These are phyloP conservation scores for Pythium oligandrum DNA, from an alignment of 352 stramenopile genomes.

Conservation along the genomic window DNA sequence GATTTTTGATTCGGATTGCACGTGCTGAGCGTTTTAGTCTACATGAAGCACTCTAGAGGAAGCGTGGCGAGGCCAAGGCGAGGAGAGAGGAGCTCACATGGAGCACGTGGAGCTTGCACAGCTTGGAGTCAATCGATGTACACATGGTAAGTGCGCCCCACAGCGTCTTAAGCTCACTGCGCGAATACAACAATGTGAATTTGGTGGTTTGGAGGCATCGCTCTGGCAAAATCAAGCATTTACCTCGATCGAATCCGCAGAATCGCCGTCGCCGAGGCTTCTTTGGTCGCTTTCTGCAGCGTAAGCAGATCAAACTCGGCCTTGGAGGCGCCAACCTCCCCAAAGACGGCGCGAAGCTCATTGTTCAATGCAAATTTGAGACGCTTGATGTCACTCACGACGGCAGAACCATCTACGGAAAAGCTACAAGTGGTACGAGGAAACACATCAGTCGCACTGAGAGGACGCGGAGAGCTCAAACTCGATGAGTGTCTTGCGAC, in stretches of 20 bases:
- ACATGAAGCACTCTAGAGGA: conserved; percentile 19
- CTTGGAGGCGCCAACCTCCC: conserved; percentile 48
- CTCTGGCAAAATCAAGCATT: no score
- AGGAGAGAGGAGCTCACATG: conserved; percentile 59
- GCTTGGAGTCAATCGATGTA: conserved; percentile 54
- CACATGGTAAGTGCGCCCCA: conserved; percentile 74
- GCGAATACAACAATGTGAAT: no score
- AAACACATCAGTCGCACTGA: not conserved
- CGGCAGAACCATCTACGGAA: conserved; percentile 35
- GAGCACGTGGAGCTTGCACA: conserved; percentile 59
- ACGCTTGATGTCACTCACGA: conserved; percentile 46
- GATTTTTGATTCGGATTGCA: no score
- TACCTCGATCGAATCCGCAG: conserved; percentile 57
- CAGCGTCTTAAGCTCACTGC: conserved; percentile 49
- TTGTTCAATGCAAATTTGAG: conserved; percentile 75
- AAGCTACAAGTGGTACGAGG: conserved; percentile 24
- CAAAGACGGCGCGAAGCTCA: conserved; percentile 63
- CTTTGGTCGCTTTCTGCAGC: conserved; percentile 28
- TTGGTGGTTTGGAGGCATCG: no score
- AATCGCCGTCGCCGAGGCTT: conserved; percentile 48
- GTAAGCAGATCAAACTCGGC: conserved; percentile 67
- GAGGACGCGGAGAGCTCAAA: no score
- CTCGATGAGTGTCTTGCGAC: no score
- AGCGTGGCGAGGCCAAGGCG: conserved; percentile 58
- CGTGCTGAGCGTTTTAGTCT: no score